These are phyloP conservation scores for Dovyalis caffra DNA, from an alignment of 345 rosid genomes.

Conservation along the genomic window DNA sequence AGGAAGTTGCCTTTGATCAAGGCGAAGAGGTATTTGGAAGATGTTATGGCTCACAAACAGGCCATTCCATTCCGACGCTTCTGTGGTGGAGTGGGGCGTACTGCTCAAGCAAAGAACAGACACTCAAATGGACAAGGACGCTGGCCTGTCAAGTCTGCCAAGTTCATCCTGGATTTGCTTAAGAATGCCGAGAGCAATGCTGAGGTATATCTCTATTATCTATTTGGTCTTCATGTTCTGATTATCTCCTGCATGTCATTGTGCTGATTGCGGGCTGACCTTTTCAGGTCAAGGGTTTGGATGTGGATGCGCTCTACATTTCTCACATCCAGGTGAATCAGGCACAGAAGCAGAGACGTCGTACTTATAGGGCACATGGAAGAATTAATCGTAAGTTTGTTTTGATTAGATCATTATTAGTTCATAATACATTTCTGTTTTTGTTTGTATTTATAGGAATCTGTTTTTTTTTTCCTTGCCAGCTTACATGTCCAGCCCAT, in stretches of 20 bases:
- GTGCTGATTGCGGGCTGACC: background rate
- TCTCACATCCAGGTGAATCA: slow-evolving; percentile 97
- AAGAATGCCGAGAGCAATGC: slow-evolving; percentile 99
- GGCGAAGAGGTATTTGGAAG: slow-evolving; percentile 96
- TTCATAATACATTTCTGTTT: too few species aligned
- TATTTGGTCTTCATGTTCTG: background rate
- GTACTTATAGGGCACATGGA: slow-evolving; percentile 98
- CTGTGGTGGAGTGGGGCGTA: slow-evolving; percentile 97
- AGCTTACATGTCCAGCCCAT: slow-evolving; percentile 99
- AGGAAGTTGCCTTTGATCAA: slow-evolving; percentile 79
- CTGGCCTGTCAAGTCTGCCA: slow-evolving; percentile 92
- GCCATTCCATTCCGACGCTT: slow-evolving; percentile 99
- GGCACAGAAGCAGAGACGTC: slow-evolving; percentile 91
- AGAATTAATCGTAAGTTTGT: slow-evolving; percentile 78
- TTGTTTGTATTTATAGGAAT: background rate
- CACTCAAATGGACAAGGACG: slow-evolving; percentile 97
- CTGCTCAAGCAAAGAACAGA: slow-evolving; percentile 99
- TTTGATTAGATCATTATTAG: background rate
- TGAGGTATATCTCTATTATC: slow-evolving; percentile 42
- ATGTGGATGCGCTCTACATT: slow-evolving; percentile 74
- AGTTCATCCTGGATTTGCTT: slow-evolving; percentile 78
- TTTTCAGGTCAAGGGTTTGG: slow-evolving; percentile 90
- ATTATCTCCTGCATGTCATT: background rate
- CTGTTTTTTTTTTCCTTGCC: slow-evolving; percentile 1
- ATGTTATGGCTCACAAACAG: slow-evolving; percentile 95